Conservation (phyloP, 371 early-diverging fungal genomes). For the Syncephalastrum monosporum region DNA sequence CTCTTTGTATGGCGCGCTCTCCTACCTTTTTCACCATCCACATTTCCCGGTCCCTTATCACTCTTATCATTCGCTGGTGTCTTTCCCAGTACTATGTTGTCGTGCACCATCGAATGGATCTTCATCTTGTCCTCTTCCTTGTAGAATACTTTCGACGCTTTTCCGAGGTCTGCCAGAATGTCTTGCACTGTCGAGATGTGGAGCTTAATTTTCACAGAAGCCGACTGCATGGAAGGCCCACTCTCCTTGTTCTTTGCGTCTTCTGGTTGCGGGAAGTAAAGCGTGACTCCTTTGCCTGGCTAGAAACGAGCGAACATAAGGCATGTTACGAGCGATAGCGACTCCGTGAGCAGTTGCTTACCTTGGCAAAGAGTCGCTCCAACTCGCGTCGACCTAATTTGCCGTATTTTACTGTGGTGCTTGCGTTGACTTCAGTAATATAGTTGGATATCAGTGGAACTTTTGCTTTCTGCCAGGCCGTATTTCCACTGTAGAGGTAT, state of each 20-base stretch:
- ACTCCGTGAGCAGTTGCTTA: constrained; percentile 8
- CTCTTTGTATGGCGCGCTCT: not conserved
- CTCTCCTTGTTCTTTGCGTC: not conserved
- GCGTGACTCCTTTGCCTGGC: constrained; percentile 38
- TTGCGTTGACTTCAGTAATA: constrained; percentile 42
- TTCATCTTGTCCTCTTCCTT: constrained; percentile 77
- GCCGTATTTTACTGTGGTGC: constrained; percentile 34
- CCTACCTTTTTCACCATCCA: constrained; percentile 36
- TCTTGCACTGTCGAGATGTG: constrained; percentile 64
- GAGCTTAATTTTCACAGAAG: constrained; percentile 39
- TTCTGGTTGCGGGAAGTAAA: constrained; percentile 33
- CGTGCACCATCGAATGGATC: constrained; percentile 55
- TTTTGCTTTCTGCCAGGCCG: constrained; percentile 51
- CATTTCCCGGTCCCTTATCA: constrained; percentile 8
- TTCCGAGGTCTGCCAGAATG: constrained; percentile 67
- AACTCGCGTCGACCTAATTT: constrained; percentile 42
- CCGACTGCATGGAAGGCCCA: constrained; percentile 17
- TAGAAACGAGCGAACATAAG: constrained; percentile 9
- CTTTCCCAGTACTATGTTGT: constrained; percentile 16
- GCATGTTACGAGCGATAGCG: not conserved
- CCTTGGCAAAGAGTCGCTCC: constrained; percentile 54
- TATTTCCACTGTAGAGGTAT: constrained; percentile 53
- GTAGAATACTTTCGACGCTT: constrained; percentile 60
- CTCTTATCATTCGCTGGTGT: constrained; percentile 3
- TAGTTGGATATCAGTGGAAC: constrained; percentile 44